A percentile compares a stretch with the other conserved stretches of the same genome.
Evolutionary conservation across 129 eudicot species (phyloP).

Genomic region (Escallonia herrerae): DNA sequence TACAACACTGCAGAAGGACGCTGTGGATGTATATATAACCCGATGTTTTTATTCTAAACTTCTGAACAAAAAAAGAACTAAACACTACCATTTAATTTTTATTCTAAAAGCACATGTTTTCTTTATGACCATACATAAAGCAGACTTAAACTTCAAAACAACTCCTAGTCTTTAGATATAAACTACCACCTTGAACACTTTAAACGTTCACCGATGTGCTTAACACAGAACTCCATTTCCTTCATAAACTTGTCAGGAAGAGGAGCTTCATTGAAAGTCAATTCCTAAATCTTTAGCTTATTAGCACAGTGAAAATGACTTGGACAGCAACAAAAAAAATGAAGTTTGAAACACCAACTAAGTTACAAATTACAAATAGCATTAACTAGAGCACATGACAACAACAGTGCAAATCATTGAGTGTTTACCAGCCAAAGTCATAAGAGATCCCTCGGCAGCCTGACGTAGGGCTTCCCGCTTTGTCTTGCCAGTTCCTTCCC

Average conservation of each 20-base stretch:
- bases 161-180: no score
- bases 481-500: conserved; percentile 74
- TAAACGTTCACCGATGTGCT: not conserved
- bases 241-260: not conserved
- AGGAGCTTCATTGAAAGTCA: not conserved
- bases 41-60: no score
- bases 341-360: not conserved
- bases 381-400: not conserved
- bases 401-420: not conserved
- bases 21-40: no score
- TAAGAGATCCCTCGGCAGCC: conserved; percentile 84
- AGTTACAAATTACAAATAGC: conserved; percentile 1
- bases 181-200: no score
- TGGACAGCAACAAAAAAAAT: not conserved
- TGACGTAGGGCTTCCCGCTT: conserved; percentile 82
- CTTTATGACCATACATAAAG: no score
- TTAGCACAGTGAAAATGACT: not conserved
- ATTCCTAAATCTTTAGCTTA: not conserved
- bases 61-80: no score
- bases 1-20: no score
- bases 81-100: no score
- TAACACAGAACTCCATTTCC: not conserved
- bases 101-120: no score
- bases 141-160: no score
- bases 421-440: conserved; percentile 67